phyloP scores from a whole-genome alignment of 768 basidiomycete species.

The Mrakia gelida region DNA sequence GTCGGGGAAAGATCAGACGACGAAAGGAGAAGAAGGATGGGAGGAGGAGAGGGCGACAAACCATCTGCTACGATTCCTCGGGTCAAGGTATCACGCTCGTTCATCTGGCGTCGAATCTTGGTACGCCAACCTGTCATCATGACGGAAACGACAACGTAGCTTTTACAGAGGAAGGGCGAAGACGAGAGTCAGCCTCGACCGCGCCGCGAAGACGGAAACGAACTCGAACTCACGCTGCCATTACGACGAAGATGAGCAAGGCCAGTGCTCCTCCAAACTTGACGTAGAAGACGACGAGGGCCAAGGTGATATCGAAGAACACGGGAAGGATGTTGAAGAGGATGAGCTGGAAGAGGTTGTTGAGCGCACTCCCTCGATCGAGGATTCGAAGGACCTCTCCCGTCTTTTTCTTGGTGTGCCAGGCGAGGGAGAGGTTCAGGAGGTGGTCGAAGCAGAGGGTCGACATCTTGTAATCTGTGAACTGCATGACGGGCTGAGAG shows the following conservation, averaged over 20 bases:
- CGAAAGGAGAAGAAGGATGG: too few relatives aligned
- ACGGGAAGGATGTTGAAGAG: slow-evolving; percentile 81
- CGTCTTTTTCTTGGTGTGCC: slow-evolving; percentile 76
- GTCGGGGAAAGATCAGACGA: too few relatives aligned
- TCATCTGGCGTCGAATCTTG: slow-evolving; percentile 69
- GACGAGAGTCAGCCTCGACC: slow-evolving; percentile 40
- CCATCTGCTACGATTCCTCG: slow-evolving; percentile 77
- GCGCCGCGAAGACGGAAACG: too few relatives aligned
- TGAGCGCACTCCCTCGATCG: slow-evolving; percentile 71
- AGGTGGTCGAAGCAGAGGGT: slow-evolving; percentile 80
- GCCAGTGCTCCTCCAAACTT: slow-evolving; percentile 46
- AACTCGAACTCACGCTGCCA: slow-evolving; percentile 57
- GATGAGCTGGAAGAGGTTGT: slow-evolving; percentile 72
- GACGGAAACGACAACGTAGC: slow-evolving; percentile 42
- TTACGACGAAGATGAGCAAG: slow-evolving; percentile 63
- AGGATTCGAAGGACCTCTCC: slow-evolving; percentile 74
- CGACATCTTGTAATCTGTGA: slow-evolving; percentile 66
- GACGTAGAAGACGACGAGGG: slow-evolving; percentile 42
- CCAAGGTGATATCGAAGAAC: slow-evolving; percentile 63
- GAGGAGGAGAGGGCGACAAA: too few relatives aligned
- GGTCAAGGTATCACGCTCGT: slow-evolving; percentile 74
- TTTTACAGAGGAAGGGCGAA: slow-evolving; percentile 51
- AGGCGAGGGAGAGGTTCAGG: slow-evolving; percentile 76
- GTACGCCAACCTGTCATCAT: slow-evolving; percentile 69
- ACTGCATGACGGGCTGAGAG: slow-evolving; percentile 70